Evolutionary conservation across 2,329 filamentous ascomycete species (phyloP), one percentile per base, ranked within the genome.

Genomic region (Scortechinia acanthostroma): DNA sequence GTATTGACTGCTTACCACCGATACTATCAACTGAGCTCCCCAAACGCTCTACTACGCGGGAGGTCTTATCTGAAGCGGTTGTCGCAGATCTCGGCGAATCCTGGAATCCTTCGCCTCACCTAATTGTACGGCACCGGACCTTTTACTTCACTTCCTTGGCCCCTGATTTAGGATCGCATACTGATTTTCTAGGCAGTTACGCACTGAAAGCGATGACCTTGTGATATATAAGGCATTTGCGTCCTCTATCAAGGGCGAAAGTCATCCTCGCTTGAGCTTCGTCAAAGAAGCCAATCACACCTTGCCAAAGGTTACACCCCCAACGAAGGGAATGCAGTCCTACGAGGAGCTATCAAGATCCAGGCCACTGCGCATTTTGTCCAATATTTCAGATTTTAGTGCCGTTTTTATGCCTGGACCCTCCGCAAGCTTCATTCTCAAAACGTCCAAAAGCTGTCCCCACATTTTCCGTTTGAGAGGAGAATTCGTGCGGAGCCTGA

Each of bases 41-140:
- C 10, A 72, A 73, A 50, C 35, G 35, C 6, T 40, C 69, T 43
- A 70, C 68, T 21, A 69, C 66, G 20, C 75, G 73, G 51, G 79
- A 78, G 48, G 63, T 63, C 2, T 59, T 86, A 20, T 70, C 70
- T 1, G 80, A 86, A 52, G 64, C 82, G 3, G 51, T 83, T 3
- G 64, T 83, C 14, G 70, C 77, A n/a, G 73, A 84, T 49, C 63
- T 86, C 43, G 81, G 81, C 16, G 74, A 81, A 51, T 53, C 63
- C 14, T 19, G 20, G 6, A 40, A 6, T 19, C 6, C 10, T 17
- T 19, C 6, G 17, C 35, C 35, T 6, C 20, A 13, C 17, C 20
- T 40, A 17, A 40, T 40, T 19, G 35, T 40, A 40, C 20, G 35
- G n/a, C 25, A 30, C n/a, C n/a, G n/a, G 25, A n/a, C 25, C 10